Conservation (phyloP, 1,284 basidiomycete species). For the Heterobasidion irregulare region DNA sequence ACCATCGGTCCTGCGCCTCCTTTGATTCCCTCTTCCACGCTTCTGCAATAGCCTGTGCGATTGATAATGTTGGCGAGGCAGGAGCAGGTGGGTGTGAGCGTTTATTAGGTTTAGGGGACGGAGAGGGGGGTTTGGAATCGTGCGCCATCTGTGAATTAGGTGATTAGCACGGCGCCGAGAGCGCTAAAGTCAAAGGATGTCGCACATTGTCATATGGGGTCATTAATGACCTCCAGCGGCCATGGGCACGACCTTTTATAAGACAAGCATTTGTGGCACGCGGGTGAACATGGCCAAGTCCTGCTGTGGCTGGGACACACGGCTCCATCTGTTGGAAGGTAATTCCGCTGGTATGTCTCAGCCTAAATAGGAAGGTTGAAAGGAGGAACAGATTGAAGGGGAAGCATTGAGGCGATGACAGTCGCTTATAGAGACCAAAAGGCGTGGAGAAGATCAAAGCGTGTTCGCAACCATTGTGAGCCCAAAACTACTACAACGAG, state of each 20-base stretch:
- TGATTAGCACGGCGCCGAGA: background rate
- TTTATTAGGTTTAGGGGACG: conserved; percentile 13
- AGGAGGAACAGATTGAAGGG: conserved; percentile 10
- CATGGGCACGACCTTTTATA: conserved; percentile 11
- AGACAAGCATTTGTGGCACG: conserved; percentile 6
- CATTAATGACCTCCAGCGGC: conserved; percentile 6
- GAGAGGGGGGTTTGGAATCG: conserved; percentile 22
- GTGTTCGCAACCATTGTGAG: too few relatives aligned
- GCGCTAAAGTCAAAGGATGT: background rate
- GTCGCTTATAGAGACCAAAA: conserved; percentile 9
- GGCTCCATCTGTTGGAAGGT: conserved; percentile 13
- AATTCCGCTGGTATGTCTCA: conserved; percentile 10
- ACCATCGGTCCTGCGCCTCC: conserved; percentile 52
- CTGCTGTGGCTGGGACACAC: conserved; percentile 12
- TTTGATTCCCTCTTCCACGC: conserved; percentile 53
- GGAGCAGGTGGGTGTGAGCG: conserved; percentile 8
- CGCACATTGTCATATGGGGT: conserved; percentile 10
- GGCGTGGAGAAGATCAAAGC: conserved; percentile 6
- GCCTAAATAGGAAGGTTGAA: conserved; percentile 15
- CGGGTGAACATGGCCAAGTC: conserved; percentile 8
- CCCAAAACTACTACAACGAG: conserved; percentile 8
- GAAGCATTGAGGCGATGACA: conserved; percentile 10
- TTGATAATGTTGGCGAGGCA: conserved; percentile 27
- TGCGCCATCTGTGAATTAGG: conserved; percentile 23
- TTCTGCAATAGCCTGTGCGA: conserved; percentile 54